phyloP scores from a whole-genome alignment of 2,329 filamentous ascomycete genomes.

The Fusarium sp. region DNA sequence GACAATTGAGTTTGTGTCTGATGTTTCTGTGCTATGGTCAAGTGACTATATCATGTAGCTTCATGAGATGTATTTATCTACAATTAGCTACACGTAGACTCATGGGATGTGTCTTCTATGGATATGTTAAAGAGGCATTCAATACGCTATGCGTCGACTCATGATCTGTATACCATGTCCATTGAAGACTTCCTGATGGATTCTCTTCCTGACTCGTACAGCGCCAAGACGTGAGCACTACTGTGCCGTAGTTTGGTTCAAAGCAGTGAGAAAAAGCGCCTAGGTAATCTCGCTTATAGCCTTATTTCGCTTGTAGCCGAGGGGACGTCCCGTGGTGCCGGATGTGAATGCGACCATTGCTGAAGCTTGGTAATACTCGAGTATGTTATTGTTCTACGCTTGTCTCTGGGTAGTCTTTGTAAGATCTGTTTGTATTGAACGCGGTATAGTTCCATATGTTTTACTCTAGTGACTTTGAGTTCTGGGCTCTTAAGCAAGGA shows the following conservation, averaged over 20 bases:
- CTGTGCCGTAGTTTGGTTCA: not conserved
- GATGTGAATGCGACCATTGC: constrained; percentile 1
- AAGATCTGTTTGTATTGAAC: too few relatives aligned
- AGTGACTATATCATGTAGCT: too few relatives aligned
- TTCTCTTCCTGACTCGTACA: not conserved
- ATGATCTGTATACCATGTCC: too few relatives aligned
- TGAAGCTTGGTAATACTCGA: not conserved
- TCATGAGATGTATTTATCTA: too few relatives aligned
- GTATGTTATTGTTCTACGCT: not conserved
- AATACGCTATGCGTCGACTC: too few relatives aligned
- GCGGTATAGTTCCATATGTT: too few relatives aligned
- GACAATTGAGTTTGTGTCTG: not conserved
- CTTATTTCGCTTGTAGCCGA: constrained; percentile 38
- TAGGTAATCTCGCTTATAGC: constrained; percentile 24
- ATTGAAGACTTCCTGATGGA: not conserved
- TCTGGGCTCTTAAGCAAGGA: not conserved
- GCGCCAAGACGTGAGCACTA: constrained; percentile 15
- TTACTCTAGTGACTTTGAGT: too few relatives aligned
- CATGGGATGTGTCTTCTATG: too few relatives aligned
- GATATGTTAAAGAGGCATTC: too few relatives aligned
- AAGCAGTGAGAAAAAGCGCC: not conserved
- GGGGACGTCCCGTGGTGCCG: constrained; percentile 19
- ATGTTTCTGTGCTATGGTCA: too few relatives aligned
- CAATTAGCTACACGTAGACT: too few relatives aligned
- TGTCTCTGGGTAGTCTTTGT: too few relatives aligned